phyloP scores from a whole-genome alignment of 306 rosid genomes.

The Rubus idaeus region DNA sequence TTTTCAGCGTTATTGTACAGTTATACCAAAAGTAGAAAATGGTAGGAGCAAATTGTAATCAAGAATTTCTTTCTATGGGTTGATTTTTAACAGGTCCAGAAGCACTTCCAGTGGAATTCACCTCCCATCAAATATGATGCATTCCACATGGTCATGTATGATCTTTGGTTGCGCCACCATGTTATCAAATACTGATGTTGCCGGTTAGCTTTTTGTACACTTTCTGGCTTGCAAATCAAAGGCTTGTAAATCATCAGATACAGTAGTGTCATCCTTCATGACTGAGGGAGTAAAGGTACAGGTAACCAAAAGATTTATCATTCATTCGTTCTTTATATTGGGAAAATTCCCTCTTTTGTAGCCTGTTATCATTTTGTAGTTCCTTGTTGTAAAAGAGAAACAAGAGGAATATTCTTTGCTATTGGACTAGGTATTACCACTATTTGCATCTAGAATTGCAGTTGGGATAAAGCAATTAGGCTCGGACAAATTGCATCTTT shows the following conservation, averaged over 20 bases:
- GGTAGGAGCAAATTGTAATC: background rate
- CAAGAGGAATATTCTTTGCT: slow-evolving; percentile 9
- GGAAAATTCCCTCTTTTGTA: slow-evolving; percentile 15
- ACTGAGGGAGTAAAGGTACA: slow-evolving; percentile 14
- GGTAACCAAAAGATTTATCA: slow-evolving; percentile 14
- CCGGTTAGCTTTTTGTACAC: slow-evolving; percentile 38
- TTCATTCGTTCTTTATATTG: slow-evolving; percentile 12
- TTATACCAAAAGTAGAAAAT: background rate
- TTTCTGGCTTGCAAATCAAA: slow-evolving; percentile 40
- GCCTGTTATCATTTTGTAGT: slow-evolving; percentile 4
- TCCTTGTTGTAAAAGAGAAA: slow-evolving; percentile 1
- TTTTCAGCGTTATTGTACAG: background rate
- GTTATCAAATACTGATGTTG: slow-evolving; percentile 63
- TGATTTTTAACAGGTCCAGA: slow-evolving; percentile 68
- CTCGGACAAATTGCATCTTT: background rate
- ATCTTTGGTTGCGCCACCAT: slow-evolving; percentile 91
- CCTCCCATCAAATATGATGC: slow-evolving; percentile 79
- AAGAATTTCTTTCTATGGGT: slow-evolving; percentile 27
- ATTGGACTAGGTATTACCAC: background rate
- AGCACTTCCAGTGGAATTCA: slow-evolving; percentile 91
- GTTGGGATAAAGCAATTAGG: background rate
- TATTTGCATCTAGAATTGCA: background rate
- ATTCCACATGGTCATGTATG: slow-evolving; percentile 95
- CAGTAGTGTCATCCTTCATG: slow-evolving; percentile 13
- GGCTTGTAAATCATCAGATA: slow-evolving; percentile 41